Evolutionary conservation across 345 rosid genomes (phyloP).

Genomic region (Moringa oleifera): DNA sequence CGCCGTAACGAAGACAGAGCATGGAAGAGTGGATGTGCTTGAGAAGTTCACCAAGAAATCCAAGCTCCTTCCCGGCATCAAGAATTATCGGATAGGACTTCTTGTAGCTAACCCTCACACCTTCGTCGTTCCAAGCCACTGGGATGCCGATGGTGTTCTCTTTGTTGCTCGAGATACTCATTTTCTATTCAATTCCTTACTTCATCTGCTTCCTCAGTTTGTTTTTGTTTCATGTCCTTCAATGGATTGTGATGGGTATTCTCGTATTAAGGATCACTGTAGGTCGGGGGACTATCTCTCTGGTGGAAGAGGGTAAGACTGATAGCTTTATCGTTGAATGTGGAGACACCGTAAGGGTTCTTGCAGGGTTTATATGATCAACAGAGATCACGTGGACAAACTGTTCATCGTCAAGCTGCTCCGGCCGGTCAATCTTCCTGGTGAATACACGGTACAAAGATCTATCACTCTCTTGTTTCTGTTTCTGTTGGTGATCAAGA

Average conservation of each 20-base stretch:
- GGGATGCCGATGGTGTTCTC: slow-evolving; percentile 36
- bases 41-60: slow-evolving; percentile 34
- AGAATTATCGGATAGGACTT: slow-evolving; percentile 27
- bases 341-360: slow-evolving; percentile 32
- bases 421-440: slow-evolving; percentile 35
- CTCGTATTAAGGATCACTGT: not conserved
- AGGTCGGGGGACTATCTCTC: slow-evolving; percentile 40
- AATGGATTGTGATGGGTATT: not conserved
- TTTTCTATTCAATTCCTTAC: too few species aligned
- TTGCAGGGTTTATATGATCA: slow-evolving; percentile 37
- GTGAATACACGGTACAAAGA: slow-evolving; percentile 20
- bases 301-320: slow-evolving; percentile 25
- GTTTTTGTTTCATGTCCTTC: not conserved
- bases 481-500: not conserved
- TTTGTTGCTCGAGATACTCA: slow-evolving; percentile 29
- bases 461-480: too few species aligned
- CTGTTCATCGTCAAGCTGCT: slow-evolving; percentile 30
- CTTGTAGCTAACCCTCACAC: slow-evolving; percentile 33
- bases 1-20: slow-evolving; percentile 16
- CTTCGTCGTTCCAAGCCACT: slow-evolving; percentile 32
- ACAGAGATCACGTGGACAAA: slow-evolving; percentile 30
- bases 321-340: slow-evolving; percentile 25
- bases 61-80: slow-evolving; percentile 36
- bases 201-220: not conserved
- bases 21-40: slow-evolving; percentile 32